Evolutionary conservation across 2,329 filamentous ascomycete genomes (phyloP), one percentile per base, ranked within the genome.

Genomic region (Pezicula neosporulosa): DNA sequence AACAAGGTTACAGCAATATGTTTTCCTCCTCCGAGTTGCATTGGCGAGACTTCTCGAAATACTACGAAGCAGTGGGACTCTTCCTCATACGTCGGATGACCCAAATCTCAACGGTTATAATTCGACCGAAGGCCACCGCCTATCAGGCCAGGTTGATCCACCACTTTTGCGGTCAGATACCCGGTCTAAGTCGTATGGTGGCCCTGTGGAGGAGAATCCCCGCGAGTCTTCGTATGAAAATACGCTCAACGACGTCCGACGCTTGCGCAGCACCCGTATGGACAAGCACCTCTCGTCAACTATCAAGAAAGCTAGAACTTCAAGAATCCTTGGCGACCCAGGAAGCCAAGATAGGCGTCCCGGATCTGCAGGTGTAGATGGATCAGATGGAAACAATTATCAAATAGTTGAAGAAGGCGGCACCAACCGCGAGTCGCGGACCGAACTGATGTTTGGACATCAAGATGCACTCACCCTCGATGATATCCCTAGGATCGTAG

Each of bases 281-380:
- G 93, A 99, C 65, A 93, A 95, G 65, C 90, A 96, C 63, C 74
- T 99, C 41, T 97, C 93, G 35, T 95, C 90, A 19, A 97, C 91
- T 47, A 91, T 93, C 68, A 89, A 89, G 66, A 94, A 92, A 63
- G 90, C 93, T 45, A 82, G 94, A 59, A 90, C 90, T 24, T 97
- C 94, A 8, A 83, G 90, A 49, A 92, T 99, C 52, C 92, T 99
- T 68, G 92, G 97, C 67, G 90, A 89, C 0, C 88, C 90, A 1
- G 85, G 90, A 61, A 86, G 85, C 36, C 75, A 77, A 47, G 79
- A 74, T 60, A 81, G 80, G 15, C 82, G 86, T 48, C 88, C 89
- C 43, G 88, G 86, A 18, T 90, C 89, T 47, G 79, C 85, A 39
- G 88, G 87, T 49, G 81, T 76, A 44, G 81, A 85, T 52, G 75